These are phyloP conservation scores for Syzygium grande DNA, from an alignment of 345 rosid genomes.

Conservation along the genomic window DNA sequence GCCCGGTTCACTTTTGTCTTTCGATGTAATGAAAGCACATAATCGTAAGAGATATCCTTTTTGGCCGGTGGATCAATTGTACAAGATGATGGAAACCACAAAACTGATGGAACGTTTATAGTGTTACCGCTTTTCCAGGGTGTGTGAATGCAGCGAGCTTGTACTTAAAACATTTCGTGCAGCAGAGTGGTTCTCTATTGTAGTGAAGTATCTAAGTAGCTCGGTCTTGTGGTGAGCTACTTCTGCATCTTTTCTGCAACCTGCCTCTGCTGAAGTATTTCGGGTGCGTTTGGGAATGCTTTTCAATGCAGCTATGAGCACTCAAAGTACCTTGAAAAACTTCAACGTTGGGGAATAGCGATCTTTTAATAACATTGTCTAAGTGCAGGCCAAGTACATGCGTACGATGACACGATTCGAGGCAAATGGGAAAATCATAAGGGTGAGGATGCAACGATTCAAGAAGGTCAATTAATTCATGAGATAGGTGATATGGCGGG, in stretches of 20 bases:
- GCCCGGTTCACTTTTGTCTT: not conserved
- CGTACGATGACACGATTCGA: not conserved
- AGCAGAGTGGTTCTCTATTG: not conserved
- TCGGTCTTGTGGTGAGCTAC: not conserved
- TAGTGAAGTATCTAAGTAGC: not conserved
- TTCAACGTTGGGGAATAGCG: not conserved
- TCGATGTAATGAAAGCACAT: not conserved
- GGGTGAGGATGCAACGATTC: not conserved
- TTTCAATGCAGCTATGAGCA: not conserved
- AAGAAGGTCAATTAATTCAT: not conserved
- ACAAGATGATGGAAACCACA: conserved; percentile 1
- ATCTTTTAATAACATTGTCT: not conserved
- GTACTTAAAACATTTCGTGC: not conserved
- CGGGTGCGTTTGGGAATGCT: not conserved
- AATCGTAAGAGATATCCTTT: not conserved
- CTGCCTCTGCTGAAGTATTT: not conserved
- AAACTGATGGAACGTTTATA: not conserved
- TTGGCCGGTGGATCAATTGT: not conserved
- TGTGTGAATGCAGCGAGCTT: not conserved
- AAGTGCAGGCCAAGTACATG: not conserved
- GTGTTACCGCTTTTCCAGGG: not conserved
- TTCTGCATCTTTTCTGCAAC: not conserved
- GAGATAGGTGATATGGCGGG: not conserved
- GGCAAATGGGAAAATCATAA: not conserved
- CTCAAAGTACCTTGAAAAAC: not conserved